Base-by-base conservation (phyloP, 495 filamentous ascomycete species). In the Penicillium malachiteum region DNA sequence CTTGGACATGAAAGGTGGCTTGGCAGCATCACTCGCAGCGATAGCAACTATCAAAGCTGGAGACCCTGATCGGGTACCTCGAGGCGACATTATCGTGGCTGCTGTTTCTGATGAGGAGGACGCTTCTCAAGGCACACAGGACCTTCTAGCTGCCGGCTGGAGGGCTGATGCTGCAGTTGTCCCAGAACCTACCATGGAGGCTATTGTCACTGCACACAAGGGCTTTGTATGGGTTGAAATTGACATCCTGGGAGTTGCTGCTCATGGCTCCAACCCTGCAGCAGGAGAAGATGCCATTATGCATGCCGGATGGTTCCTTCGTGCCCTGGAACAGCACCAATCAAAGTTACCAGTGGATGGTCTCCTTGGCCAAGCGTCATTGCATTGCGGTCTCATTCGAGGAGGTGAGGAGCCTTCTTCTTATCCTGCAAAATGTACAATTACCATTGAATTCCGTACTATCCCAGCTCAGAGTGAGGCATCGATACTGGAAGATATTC, bases 41-140 rank as follows among this genome's bases (percentile, higher is more conserved):
- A 17, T 77, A 10, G 53, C 70, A 13, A 52, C 63, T 8, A 63
- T 64, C 8, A 74, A 71, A 49, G 52, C 58, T 14, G 63, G 62
- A 10, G 62, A 55, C 10, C 57, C 60, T 8, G 26, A 34, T 11
- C 21, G 32, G 7, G 3, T 50, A 14, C 64, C 55, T 17, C 62
- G 64, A 2, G 78, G 77, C 14, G 74, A 80, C 54, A 62, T 80
- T 6, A 78, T 81, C 9, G 48, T 81, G 6, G 69, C 77, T 4
- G 76, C 72, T 3, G 78, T 81, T 0, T 71, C 78, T 0, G 78
- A 81, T 49, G 77, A 81, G 50, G 78, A 80, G 50, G 74, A 74
- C 54, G 57, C 58, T 3, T 76, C 72, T 4, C 75, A 71, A 12
- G 78, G 76, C 16, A 81, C 78, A 1, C 66, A 66, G 33, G 68